Conservation (phyloP, 1,139 yeast genomes). For the Candida buenavistaensis region DNA sequence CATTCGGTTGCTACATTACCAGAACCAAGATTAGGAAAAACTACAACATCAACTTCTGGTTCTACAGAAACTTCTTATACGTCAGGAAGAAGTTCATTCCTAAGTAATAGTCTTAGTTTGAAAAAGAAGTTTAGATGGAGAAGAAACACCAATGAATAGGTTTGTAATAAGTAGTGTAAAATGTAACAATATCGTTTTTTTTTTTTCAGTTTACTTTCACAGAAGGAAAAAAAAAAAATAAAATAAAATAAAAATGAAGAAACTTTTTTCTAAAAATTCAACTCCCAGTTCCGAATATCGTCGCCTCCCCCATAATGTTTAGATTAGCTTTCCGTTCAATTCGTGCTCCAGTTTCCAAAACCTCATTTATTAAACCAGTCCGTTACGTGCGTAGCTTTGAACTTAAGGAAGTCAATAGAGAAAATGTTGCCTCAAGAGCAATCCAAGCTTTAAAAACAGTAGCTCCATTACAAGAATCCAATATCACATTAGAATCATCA, state of each 20-base stretch:
- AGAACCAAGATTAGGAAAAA: conserved; percentile 2
- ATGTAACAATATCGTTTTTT: neutral
- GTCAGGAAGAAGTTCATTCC: conserved; percentile 4
- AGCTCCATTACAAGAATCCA: conserved; percentile 51
- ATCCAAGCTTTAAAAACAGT: conserved; percentile 53
- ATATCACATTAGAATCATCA: conserved; percentile 44
- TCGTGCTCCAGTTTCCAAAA: conserved; percentile 34
- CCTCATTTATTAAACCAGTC: conserved; percentile 32
- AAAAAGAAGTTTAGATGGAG: conserved; percentile 5
- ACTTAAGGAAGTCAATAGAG: conserved; percentile 49
- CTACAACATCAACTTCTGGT: conserved; percentile 4
- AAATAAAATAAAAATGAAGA: neutral
- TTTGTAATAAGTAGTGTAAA: conserved; percentile 1
- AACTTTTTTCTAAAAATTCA: neutral
- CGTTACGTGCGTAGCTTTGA: too few relatives aligned
- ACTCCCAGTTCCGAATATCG: too few relatives aligned
- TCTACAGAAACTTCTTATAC: conserved; percentile 4
- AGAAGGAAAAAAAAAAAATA: neutral
- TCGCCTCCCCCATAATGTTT: conserved; percentile 30
- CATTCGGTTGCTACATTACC: conserved; percentile 3
- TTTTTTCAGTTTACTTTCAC: neutral
- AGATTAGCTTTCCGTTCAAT: conserved; percentile 42
- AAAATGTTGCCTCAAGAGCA: conserved; percentile 49
- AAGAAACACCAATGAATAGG: conserved; percentile 1
- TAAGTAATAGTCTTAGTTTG: conserved; percentile 5